A percentile compares a stretch with the other conserved stretches of the same genome.
phyloP scores from a whole-genome alignment of 192 early-diverging fungal species.

The Phlyctochytrium planicorne region DNA sequence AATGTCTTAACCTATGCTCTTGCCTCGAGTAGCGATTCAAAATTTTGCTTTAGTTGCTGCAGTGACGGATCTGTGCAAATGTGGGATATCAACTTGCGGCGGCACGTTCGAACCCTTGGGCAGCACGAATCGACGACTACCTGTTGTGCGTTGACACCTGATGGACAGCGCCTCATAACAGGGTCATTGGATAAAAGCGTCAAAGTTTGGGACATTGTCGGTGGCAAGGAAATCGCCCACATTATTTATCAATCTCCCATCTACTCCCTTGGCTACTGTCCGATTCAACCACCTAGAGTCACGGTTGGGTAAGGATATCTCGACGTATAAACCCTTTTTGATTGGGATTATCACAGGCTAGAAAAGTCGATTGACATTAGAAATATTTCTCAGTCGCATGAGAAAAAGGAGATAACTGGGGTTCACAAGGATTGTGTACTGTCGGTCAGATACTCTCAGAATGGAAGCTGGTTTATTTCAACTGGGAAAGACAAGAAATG shows the following conservation, averaged over 20 bases:
- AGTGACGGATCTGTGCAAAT: slow-evolving; percentile 9
- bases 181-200: slow-evolving; percentile 81
- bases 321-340: neutral
- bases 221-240: slow-evolving; percentile 52
- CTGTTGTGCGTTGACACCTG: slow-evolving; percentile 8
- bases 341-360: neutral
- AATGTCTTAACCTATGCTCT: slow-evolving; percentile 8
- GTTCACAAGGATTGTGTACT: slow-evolving; percentile 7
- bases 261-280: slow-evolving; percentile 5
- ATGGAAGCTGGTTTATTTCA: slow-evolving; percentile 7
- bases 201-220: slow-evolving; percentile 80
- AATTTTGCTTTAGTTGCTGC: slow-evolving; percentile 10
- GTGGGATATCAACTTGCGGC: slow-evolving; percentile 1
- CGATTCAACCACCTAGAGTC: slow-evolving; percentile 9
- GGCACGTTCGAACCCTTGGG: neutral
- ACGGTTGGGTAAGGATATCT: slow-evolving; percentile 7
- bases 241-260: neutral
- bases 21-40: slow-evolving; percentile 6
- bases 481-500: slow-evolving; percentile 18
- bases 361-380: neutral
- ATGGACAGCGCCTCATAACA: slow-evolving; percentile 65
- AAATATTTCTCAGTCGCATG: neutral
- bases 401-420: neutral
- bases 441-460: slow-evolving; percentile 4
- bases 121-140: slow-evolving; percentile 1